Evolutionary conservation across 495 filamentous ascomycete genomes (phyloP).

Genomic region (Aspergillus incahuasiensis): DNA sequence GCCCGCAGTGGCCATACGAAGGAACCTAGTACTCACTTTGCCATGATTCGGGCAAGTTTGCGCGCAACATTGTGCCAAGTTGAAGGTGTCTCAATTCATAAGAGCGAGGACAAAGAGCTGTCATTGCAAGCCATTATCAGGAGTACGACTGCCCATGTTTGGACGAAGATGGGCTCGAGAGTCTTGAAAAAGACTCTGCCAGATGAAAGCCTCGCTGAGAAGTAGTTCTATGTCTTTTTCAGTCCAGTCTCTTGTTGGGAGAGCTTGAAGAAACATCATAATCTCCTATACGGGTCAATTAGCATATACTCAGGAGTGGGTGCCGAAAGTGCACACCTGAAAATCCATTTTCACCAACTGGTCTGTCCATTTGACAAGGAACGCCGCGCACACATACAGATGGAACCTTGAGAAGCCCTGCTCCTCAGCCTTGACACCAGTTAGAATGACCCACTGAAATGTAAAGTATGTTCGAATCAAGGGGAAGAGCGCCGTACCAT

Average conservation of each 20-base stretch:
- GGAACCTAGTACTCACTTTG: background rate
- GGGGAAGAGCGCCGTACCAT: constrained; percentile 54
- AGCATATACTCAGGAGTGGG: background rate
- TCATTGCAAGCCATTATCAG: constrained; percentile 42
- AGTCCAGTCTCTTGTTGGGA: constrained; percentile 93
- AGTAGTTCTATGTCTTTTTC: constrained; percentile 97
- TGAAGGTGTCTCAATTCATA: background rate
- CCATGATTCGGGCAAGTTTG: background rate
- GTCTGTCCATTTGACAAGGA: constrained; percentile 98
- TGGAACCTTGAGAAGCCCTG: constrained; percentile 98
- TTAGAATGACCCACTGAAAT: constrained; percentile 14
- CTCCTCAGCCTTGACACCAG: constrained; percentile 72
- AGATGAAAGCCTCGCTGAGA: constrained; percentile 92
- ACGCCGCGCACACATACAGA: constrained; percentile 95
- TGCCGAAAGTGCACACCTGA: constrained; percentile 37
- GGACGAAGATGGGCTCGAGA: constrained; percentile 75
- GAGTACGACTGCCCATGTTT: constrained; percentile 33
- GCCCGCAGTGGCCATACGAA: background rate
- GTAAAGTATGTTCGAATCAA: background rate
- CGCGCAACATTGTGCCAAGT: background rate
- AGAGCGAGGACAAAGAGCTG: constrained; percentile 28
- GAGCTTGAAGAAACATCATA: constrained; percentile 98
- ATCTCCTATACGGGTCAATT: constrained; percentile 57
- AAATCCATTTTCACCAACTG: constrained; percentile 97
- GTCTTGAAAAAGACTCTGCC: constrained; percentile 88